phyloP scores from a whole-genome alignment of 805 yeast species.

The Helenozyma rhizophorensis region DNA sequence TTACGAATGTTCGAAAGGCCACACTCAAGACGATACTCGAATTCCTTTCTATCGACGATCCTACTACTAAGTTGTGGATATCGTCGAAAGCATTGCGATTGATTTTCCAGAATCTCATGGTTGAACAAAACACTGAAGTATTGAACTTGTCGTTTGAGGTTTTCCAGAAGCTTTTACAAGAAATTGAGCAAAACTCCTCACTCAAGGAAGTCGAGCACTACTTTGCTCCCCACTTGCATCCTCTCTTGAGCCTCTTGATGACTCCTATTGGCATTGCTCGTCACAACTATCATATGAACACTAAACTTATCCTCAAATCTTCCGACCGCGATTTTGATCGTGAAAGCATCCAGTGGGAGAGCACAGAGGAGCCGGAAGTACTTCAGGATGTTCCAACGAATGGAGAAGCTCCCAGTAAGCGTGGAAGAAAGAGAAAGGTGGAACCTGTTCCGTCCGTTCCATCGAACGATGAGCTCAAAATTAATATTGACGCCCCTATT shows the following conservation, averaged over 20 bases:
- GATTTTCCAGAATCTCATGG: conserved; percentile 77
- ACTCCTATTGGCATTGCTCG: conserved; percentile 96
- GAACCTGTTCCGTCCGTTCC: conserved; percentile 37
- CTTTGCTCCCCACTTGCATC: conserved; percentile 53
- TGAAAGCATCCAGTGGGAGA: conserved; percentile 10
- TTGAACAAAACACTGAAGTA: conserved; percentile 83
- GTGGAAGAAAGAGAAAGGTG: conserved; percentile 48
- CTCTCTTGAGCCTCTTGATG: conserved; percentile 65
- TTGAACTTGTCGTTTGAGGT: conserved; percentile 58
- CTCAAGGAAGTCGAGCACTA: conserved; percentile 42
- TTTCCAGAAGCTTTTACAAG: conserved; percentile 51
- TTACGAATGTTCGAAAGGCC: conserved; percentile 83
- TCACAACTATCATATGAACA: conserved; percentile 79
- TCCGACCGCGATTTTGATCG: conserved; percentile 48
- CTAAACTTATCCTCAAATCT: conserved; percentile 70
- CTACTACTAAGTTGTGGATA: conserved; percentile 63
- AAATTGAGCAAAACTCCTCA: conserved; percentile 29
- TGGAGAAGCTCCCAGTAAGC: conserved; percentile 21
- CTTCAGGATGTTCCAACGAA: conserved; percentile 2
- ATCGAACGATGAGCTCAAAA: conserved; percentile 51
- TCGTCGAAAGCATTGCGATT: conserved; percentile 69
- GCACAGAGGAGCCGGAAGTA: conserved; percentile 7
- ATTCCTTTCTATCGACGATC: conserved; percentile 58
- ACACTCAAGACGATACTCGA: conserved; percentile 78
- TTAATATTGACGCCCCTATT: conserved; percentile 92